Evolutionary conservation across 495 filamentous ascomycete species (phyloP).

Genomic region (Friedmanniomyces endolithicus): DNA sequence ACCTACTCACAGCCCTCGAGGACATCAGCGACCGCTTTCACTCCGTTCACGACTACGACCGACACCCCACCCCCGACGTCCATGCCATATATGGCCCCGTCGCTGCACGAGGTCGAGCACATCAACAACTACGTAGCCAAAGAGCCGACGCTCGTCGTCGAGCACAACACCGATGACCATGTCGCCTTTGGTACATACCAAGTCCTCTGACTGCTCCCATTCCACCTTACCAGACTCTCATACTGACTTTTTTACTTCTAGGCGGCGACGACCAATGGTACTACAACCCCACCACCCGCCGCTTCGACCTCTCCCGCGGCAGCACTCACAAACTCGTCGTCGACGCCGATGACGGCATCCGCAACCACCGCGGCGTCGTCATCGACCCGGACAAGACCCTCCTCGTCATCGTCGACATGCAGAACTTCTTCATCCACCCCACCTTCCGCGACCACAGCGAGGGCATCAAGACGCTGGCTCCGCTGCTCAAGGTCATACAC

Average conservation of each 20-base stretch:
- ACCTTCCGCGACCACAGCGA: constrained; percentile 14
- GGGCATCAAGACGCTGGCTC: constrained; percentile 14
- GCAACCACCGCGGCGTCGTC: constrained; percentile 24
- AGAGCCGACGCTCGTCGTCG: constrained; percentile 1
- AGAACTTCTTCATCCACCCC: constrained; percentile 23
- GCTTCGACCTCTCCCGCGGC: constrained; percentile 25
- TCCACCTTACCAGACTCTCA: background rate
- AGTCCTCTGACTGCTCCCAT: background rate
- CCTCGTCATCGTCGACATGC: constrained; percentile 24
- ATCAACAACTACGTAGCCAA: constrained; percentile 4
- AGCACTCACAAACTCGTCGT: constrained; percentile 16
- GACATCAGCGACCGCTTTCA: background rate
- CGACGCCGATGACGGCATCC: constrained; percentile 23
- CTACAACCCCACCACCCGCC: constrained; percentile 21
- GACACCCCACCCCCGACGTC: no score
- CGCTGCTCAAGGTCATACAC: constrained; percentile 20
- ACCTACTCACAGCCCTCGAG: no score
- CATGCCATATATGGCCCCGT: constrained; percentile 11
- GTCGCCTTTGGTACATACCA: constrained; percentile 9
- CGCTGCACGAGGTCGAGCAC: constrained; percentile 7
- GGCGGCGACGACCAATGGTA: constrained; percentile 24
- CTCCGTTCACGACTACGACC: background rate
- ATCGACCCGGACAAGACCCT: constrained; percentile 22
- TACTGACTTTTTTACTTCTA: constrained; percentile 2
- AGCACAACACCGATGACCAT: constrained; percentile 12